Base-by-base conservation (phyloP, 306 rosid genomes). In the Trifolium pratense region DNA sequence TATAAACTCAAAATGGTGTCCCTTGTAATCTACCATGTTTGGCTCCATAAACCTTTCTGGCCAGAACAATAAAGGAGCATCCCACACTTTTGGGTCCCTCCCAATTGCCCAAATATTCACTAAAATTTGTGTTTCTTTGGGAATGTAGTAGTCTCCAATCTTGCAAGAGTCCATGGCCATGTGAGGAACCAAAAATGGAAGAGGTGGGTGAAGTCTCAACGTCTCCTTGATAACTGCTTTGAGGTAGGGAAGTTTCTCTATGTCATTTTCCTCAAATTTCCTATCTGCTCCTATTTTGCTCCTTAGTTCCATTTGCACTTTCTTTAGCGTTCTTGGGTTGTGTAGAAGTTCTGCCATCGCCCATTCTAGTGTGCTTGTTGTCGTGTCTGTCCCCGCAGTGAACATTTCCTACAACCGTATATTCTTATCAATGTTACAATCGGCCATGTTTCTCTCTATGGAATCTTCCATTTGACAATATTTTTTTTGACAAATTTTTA, bases 31-130 rank as follows among this genome's bases (percentile, higher is more conserved):
- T 66, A 25, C 34, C 62, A 6, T 20, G 21, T 64, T 71, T 17
- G 80, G 74, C n/a, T 75, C 78, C 74, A 91, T 23, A 81, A 91
- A 93, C 84, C 97, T 86, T 80, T 93, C 93, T 10, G 97, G 97
- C 84, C 79, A 80, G 79, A 91, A 93, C 62, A 72, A 49, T 1
- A 76, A 43, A 26, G 98, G 90, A 17, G 87, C 89, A 25, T 85
- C 87, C 98, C 98, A 93, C 3, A 79, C 63, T 45, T 71, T 80
- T 3, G 86, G 87, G 87, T 91, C 98, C 60, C 92, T 81, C 4
- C 97, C 97, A 45, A 93, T 91, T n/a, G 97, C 98, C 98, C 97
- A 91, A 42, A 86, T 93, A 58, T 93, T 93, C 9, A 93, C 98
- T 0, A 93, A 73, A 34, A 91, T 49, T 59, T 93, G 97, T 1